A percentile compares a stretch with the other conserved stretches of the same genome.
Evolutionary conservation across 2,329 filamentous ascomycete genomes (phyloP).

Genomic region (Davidsoniella neocaledoniae): DNA sequence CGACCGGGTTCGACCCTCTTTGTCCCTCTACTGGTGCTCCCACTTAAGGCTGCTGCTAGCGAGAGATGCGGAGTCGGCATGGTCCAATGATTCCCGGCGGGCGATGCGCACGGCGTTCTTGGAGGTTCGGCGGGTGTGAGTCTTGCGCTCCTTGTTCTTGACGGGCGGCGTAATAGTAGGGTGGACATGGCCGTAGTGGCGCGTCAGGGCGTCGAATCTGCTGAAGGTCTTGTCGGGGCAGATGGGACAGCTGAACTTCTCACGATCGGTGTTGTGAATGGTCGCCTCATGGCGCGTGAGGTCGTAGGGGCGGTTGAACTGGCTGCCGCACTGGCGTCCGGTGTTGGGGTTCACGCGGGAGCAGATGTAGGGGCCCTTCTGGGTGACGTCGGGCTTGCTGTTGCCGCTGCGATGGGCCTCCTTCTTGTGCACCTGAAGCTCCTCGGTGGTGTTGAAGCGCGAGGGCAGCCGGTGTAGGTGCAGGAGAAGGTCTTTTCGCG

Average conservation of each 20-base stretch:
- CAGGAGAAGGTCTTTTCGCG: conserved; percentile 63
- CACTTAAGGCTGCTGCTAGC: neutral
- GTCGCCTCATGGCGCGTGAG: conserved; percentile 93
- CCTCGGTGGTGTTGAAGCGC: conserved; percentile 72
- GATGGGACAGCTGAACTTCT: conserved; percentile 82
- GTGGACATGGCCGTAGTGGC: conserved; percentile 89
- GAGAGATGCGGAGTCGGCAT: neutral
- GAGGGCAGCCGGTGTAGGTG: conserved; percentile 79
- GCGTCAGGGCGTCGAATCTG: conserved; percentile 79
- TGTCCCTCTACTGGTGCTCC: neutral
- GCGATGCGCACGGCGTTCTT: neutral
- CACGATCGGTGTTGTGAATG: conserved; percentile 86
- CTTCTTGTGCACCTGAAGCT: conserved; percentile 88
- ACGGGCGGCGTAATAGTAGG: conserved; percentile 74
- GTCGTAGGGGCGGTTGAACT: conserved; percentile 93
- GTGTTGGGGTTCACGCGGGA: conserved; percentile 88
- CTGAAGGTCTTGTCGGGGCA: conserved; percentile 98
- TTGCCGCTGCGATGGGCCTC: conserved; percentile 75
- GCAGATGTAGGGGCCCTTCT: conserved; percentile 85
- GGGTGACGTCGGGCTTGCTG: conserved; percentile 32
- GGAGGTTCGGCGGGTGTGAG: neutral
- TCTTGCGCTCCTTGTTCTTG: conserved; percentile 22
- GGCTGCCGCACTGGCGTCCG: conserved; percentile 81
- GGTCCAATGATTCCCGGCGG: neutral
- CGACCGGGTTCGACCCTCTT: no score